phyloP scores from a whole-genome alignment of 2,329 filamentous ascomycete genomes.

The Corynespora cassiicola region DNA sequence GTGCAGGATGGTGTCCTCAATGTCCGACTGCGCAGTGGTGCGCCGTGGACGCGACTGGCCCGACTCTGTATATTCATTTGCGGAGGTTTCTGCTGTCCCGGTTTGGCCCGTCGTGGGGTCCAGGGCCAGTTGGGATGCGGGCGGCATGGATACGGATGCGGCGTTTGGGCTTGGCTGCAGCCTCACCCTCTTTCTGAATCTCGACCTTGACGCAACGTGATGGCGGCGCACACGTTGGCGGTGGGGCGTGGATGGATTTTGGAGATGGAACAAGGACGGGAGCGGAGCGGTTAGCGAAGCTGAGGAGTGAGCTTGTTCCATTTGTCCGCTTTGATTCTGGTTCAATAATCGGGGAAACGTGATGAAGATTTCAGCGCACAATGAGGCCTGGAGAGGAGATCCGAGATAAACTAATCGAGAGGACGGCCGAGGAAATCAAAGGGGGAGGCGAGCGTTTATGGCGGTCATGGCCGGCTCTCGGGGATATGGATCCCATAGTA shows the following conservation, averaged over 20 bases:
- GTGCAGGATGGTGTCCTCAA: conserved; percentile 62
- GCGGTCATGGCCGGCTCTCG: conserved; percentile 19
- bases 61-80: no score
- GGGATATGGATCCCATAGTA: conserved; percentile 19
- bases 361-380: conserved; percentile 46
- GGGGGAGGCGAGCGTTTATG: conserved; percentile 19
- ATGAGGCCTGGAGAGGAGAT: conserved; percentile 38
- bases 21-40: conserved; percentile 46
- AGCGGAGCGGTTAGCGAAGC: conserved; percentile 23
- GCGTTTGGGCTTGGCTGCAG: conserved; percentile 44
- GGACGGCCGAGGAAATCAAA: no score
- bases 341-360: conserved; percentile 35
- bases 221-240: conserved; percentile 27
- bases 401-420: no score
- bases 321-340: conserved; percentile 44
- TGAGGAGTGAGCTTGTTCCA: conserved; percentile 35
- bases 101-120: conserved; percentile 41
- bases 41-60: conserved; percentile 28
- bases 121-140: conserved; percentile 15
- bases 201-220: conserved; percentile 25
- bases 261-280: conserved; percentile 24
- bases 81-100: conserved; percentile 19
- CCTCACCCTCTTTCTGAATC: conserved; percentile 40
- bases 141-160: conserved; percentile 38
- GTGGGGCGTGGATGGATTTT: conserved; percentile 20